Conservation (phyloP, 306 rosid species). For the Spatholobus suberectus region DNA sequence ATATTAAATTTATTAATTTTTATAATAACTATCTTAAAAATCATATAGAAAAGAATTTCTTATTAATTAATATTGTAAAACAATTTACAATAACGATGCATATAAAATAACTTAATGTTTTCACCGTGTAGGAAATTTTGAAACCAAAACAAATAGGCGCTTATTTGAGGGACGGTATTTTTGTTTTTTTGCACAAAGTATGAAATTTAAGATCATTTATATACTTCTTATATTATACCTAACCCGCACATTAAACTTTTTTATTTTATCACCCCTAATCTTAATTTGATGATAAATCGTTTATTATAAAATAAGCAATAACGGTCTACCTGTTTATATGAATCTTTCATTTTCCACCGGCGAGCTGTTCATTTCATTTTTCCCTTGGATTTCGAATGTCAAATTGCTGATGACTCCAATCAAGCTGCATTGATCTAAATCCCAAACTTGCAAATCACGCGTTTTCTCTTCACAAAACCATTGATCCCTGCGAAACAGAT, state of each 20-base stretch:
- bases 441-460: conserved; percentile 28
- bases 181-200: background rate
- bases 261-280: background rate
- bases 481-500: conserved; percentile 39
- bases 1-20: too few species aligned
- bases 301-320: background rate
- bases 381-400: background rate
- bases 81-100: too few species aligned
- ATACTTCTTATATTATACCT: too few species aligned
- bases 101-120: too few species aligned
- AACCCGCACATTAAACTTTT: too few species aligned
- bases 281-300: background rate
- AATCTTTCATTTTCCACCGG: background rate
- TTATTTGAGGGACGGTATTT: too few species aligned
- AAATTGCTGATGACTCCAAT: conserved; percentile 23
- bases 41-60: too few species aligned
- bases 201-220: background rate
- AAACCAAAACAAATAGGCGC: background rate
- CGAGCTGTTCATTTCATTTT: background rate
- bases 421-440: conserved; percentile 27
- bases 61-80: too few species aligned
- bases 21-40: too few species aligned
- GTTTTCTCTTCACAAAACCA: background rate
- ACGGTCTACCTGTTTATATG: background rate
- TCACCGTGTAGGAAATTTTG: background rate